Evolutionary conservation across 495 filamentous ascomycete species (phyloP), one percentile per base, ranked within the genome.

Genomic region (Tuber calosporum): DNA sequence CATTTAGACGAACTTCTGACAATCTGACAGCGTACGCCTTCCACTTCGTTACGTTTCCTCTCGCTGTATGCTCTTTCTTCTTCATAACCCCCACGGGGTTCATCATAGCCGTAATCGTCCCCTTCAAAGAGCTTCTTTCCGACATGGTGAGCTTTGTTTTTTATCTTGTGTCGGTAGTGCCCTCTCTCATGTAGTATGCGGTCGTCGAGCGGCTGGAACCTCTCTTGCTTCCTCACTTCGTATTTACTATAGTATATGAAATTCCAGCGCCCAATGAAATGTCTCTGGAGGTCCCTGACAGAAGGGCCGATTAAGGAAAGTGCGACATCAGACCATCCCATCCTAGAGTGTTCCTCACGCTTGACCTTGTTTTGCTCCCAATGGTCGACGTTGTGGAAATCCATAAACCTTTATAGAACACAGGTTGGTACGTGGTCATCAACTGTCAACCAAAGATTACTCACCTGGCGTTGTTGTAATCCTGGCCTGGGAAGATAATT

Each of bases 301-400:
- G 90, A 90, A 0, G 91, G 91, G 0, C 94, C 94, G n/a, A 86
- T 86, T 38, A 98, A 78, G 72, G 90, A 93, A 41, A 98, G 84
- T 40, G 91, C 90, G 72, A 98, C 87, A 83, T 98, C 94, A 37
- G 92, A 90, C 93, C 93, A 97, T 15, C 94, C 94, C 93, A 98
- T 97, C 69, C 94, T 88, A 15, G 92, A 91, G 82, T 84, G 91
- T 75, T 87, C 87, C 67, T 88, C 91, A 30, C 94, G 88, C 76
- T 94, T 89, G 30, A 98, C 86, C 79, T 96, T 91, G 80, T 98
- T 98, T 58, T 93, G 86, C 66, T 96, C 87, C 87, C 89, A 96
- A 71, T 96, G 87, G 4, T 87, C 81, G 17, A 97, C 93, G 80
- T 94, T 90, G 69, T 92, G 86, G 82, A 98, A 98, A 79, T 98